phyloP scores from a whole-genome alignment of 2,329 filamentous ascomycete species.

The Aspergillus tanneri region DNA sequence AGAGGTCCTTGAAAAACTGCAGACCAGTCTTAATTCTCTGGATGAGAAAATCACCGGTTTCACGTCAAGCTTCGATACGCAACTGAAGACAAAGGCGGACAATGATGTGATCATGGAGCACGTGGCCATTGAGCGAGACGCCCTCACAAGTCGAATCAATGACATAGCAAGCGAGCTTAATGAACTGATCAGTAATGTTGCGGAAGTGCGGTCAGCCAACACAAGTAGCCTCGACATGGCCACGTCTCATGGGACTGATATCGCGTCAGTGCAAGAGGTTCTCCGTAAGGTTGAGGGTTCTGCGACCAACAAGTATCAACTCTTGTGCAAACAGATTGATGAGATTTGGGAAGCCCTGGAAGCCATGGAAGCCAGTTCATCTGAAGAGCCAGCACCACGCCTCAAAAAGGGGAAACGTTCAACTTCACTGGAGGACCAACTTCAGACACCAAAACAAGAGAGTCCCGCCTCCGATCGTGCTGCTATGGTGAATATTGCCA shows the following conservation, averaged over 20 bases:
- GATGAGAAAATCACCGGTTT: background rate
- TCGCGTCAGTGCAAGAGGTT: constrained; percentile 10
- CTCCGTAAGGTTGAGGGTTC: constrained; percentile 7
- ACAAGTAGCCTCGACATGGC: background rate
- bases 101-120: background rate
- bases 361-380: background rate
- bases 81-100: background rate
- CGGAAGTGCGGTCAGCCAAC: background rate
- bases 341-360: constrained; percentile 3
- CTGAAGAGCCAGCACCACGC: background rate
- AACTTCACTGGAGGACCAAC: background rate
- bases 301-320: background rate
- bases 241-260: background rate
- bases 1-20: constrained; percentile 12
- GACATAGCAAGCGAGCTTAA: background rate
- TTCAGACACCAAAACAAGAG: background rate
- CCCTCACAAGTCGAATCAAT: background rate
- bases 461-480: background rate
- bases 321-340: constrained; percentile 6
- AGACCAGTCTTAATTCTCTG: constrained; percentile 1
- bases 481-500: background rate
- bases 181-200: background rate
- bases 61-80: background rate
- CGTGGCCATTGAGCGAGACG: background rate
- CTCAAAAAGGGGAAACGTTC: background rate